Evolutionary conservation across 768 basidiomycete genomes (phyloP).

Genomic region (Mrakia hoshinonis): DNA sequence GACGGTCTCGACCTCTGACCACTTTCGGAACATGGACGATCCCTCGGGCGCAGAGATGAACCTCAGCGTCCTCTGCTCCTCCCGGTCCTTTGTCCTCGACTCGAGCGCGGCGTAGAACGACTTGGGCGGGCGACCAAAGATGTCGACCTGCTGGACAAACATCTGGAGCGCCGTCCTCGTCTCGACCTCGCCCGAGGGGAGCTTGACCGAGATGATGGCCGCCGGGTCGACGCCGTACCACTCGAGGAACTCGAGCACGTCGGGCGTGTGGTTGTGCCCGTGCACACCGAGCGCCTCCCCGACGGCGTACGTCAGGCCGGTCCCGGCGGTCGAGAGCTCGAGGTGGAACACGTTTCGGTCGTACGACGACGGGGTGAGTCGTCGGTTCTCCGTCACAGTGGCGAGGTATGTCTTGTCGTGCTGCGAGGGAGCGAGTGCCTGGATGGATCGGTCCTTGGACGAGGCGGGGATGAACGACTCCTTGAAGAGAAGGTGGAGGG

Average conservation of each 20-base stretch:
- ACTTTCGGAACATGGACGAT: conserved; percentile 82
- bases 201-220: conserved; percentile 70
- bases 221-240: conserved; percentile 85
- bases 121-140: conserved; percentile 93
- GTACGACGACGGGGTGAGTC: conserved; percentile 88
- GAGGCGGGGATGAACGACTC: conserved; percentile 19
- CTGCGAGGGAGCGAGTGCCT: conserved; percentile 53
- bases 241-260: conserved; percentile 76
- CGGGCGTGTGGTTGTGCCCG: conserved; percentile 89
- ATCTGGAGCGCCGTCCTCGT: conserved; percentile 91
- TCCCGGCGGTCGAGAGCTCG: conserved; percentile 84
- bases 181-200: conserved; percentile 60
- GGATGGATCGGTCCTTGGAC: conserved; percentile 3
- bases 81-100: conserved; percentile 57
- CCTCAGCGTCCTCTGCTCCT: conserved; percentile 68
- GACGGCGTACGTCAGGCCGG: conserved; percentile 87
- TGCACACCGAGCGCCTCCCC: conserved; percentile 96
- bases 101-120: conserved; percentile 87
- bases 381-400: conserved; percentile 85
- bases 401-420: conserved; percentile 86
- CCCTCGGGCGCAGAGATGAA: conserved; percentile 95
- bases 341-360: conserved; percentile 98
- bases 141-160: conserved; percentile 89
- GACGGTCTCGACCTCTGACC: conserved; percentile 88
- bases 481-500: conserved; percentile 48